phyloP scores from a whole-genome alignment of 179 eudicot genomes.

The Vitellaria paradoxa region DNA sequence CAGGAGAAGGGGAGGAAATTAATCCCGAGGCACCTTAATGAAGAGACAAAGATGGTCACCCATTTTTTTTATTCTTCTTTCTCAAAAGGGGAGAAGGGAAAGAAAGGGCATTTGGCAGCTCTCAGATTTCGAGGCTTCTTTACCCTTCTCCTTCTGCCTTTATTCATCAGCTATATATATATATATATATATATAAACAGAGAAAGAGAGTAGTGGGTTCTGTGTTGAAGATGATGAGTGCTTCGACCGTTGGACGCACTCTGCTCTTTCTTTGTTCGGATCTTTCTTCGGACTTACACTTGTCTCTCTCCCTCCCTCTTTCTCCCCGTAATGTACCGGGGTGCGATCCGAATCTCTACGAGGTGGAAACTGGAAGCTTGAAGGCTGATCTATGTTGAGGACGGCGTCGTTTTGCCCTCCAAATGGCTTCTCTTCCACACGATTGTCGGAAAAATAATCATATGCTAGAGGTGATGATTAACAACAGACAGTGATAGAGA shows the following conservation, averaged over 20 bases:
- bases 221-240: background rate
- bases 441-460: too few species aligned
- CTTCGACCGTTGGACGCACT: conserved; percentile 21
- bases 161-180: conserved; percentile 10
- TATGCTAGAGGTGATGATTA: too few species aligned
- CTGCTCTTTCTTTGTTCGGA: too few species aligned
- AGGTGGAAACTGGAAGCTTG: background rate
- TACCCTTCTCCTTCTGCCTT: conserved; percentile 27
- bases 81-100: conserved; percentile 18
- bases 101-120: conserved; percentile 16
- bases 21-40: conserved; percentile 22
- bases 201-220: background rate
- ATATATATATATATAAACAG: background rate
- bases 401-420: background rate
- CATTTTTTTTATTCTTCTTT: conserved; percentile 9
- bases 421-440: background rate
- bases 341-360: background rate
- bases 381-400: background rate
- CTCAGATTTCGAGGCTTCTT: conserved; percentile 21
- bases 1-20: background rate
- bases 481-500: too few species aligned
- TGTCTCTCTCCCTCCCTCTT: background rate
- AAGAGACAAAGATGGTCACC: conserved; percentile 30
- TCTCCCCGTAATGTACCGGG: background rate
- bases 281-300: conserved; percentile 21